Base-by-base conservation (phyloP, 2,329 filamentous ascomycete species). In the Hypoxylon sp. region DNA sequence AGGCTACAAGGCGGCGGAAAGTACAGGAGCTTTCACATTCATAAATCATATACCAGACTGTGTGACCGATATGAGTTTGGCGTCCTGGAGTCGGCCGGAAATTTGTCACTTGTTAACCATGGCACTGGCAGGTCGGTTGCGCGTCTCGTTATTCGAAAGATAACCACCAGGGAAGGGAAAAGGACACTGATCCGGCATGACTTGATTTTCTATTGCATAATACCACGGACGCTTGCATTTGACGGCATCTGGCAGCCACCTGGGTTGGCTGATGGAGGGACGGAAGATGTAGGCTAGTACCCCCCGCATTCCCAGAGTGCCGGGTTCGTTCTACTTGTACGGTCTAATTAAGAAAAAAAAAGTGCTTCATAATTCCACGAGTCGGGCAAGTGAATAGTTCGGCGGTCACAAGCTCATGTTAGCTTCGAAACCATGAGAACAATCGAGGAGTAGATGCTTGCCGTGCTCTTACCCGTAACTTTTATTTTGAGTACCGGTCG, bases 151-250 rank as follows among this genome's bases (percentile, higher is more conserved):
- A 3, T 42, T 42, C 27, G n/a, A 4, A 15, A 23, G 17, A n/a
- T 24, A 24, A 18, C 8, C 40, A 42, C 20, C n/a, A n/a, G n/a
- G 27, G 23, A 31, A 17, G n/a, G 13, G 7, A 24, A 29, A 43
- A 15, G 26, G 26, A n/a, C 21, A 5, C 9, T 6, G 11, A 21
- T 13, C 27, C 21, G 24, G 20, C 26, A 26, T 26, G 38, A 21
- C 23, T 31, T 11, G 37, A 49, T 49, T 29, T 29, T 29, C 23
- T 11, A 11, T 45, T 55, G 52, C 20, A 55, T 45, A 37, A 49
- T 45, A 48, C 46, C 38, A 38, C 29, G 9, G 20, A 27, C 17
- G 23, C 27, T 23, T 61, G 33, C 26, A 50, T 29, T 43, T 54
- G 27, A 53, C 20, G 45, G 37, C 35, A 29, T 38, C 29, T 53